These are phyloP conservation scores for Oxyria digyna DNA, from an alignment of 148 eudicot genomes.

Conservation along the genomic window DNA sequence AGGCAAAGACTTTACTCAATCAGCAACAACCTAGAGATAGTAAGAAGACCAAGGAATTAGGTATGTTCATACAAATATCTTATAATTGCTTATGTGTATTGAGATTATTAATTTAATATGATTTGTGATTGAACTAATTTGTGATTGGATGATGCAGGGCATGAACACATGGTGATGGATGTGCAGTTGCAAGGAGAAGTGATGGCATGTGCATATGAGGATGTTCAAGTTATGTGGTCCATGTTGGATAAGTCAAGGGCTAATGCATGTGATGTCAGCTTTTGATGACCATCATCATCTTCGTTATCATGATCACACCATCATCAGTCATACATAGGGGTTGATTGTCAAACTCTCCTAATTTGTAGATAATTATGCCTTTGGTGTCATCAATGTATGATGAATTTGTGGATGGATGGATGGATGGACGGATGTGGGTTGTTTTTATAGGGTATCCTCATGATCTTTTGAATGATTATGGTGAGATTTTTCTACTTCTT, in stretches of 20 bases:
- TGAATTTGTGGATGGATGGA: too few species aligned
- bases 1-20: constrained; percentile 59
- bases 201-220: constrained; percentile 84
- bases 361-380: constrained; percentile 2
- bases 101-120: neutral
- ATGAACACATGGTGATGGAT: constrained; percentile 44
- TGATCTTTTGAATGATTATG: constrained; percentile 28
- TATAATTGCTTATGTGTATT: too few species aligned
- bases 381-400: constrained; percentile 3
- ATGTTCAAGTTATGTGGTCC: constrained; percentile 94
- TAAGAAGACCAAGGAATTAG: constrained; percentile 26
- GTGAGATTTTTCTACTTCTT: constrained; percentile 27
- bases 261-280: constrained; percentile 20
- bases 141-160: constrained; percentile 17
- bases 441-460: constrained; percentile 33
- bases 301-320: neutral
- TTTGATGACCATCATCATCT: constrained; percentile 14
- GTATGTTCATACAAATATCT: neutral
- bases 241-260: constrained; percentile 69
- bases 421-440: constrained; percentile 4
- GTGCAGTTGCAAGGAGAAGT: constrained; percentile 60
- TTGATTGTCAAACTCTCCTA: neutral
- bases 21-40: constrained; percentile 28
- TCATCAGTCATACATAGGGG: constrained; percentile 7
- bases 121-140: neutral